Evolutionary conservation across 2,329 filamentous ascomycete genomes (phyloP).

Genomic region (Torrubiella hemipterigena): DNA sequence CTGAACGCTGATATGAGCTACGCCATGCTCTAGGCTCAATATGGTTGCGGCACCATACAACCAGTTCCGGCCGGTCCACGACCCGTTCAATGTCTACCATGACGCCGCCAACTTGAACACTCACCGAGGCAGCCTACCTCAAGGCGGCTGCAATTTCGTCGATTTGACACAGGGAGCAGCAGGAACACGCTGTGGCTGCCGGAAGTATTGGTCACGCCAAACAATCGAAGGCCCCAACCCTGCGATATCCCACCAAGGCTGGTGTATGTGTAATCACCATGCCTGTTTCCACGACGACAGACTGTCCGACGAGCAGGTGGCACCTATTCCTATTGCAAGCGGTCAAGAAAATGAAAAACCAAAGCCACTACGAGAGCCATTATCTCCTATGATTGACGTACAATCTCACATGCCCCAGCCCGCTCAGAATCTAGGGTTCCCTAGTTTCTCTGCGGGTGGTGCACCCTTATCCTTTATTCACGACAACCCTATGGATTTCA

Average conservation of each 20-base stretch:
- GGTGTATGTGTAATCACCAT: slow-evolving; percentile 53
- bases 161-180: slow-evolving; percentile 39
- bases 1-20: no score
- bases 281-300: slow-evolving; percentile 47
- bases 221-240: slow-evolving; percentile 18
- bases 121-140: slow-evolving; percentile 27
- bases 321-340: slow-evolving; percentile 12
- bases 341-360: slow-evolving; percentile 43
- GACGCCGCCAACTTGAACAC: slow-evolving; percentile 21
- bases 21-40: no score
- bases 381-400: slow-evolving; percentile 41
- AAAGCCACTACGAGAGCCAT: slow-evolving; percentile 32
- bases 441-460: slow-evolving; percentile 18
- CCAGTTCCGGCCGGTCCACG: slow-evolving; percentile 25
- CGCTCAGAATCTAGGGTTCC: slow-evolving; percentile 28
- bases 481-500: slow-evolving; percentile 15
- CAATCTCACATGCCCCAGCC: slow-evolving; percentile 25
- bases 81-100: slow-evolving; percentile 44
- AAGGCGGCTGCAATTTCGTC: slow-evolving; percentile 45
- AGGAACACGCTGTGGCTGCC: slow-evolving; percentile 45
- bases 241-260: slow-evolving; percentile 29
- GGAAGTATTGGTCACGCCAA: slow-evolving; percentile 45
- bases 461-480: slow-evolving; percentile 20
- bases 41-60: slow-evolving; percentile 43
- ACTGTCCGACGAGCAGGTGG: slow-evolving; percentile 10